These are phyloP conservation scores for Akebia trifoliata DNA, from an alignment of 164 flowering plant genomes.

Conservation along the genomic window DNA sequence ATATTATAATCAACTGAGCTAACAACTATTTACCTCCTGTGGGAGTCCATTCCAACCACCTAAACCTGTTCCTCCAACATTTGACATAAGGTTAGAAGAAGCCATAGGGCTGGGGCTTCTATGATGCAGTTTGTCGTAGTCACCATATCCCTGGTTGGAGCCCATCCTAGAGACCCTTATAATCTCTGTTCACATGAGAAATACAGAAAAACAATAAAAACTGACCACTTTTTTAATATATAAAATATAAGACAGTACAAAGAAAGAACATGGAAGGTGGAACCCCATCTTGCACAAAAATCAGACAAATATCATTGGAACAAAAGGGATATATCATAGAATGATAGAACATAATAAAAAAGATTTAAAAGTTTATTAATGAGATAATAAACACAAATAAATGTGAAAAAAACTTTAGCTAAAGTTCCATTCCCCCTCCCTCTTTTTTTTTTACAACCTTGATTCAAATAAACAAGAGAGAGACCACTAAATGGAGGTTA, in stretches of 20 bases:
- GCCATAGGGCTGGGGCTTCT: constrained; percentile 96
- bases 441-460: too few species aligned
- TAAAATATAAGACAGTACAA: not conserved
- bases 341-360: too few species aligned
- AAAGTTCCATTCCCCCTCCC: too few species aligned
- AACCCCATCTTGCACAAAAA: not conserved
- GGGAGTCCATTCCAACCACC: constrained; percentile 81
- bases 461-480: too few species aligned
- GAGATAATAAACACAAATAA: too few species aligned
- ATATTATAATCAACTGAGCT: not conserved
- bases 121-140: constrained; percentile 75
- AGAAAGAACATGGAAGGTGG: not conserved
- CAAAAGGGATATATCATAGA: too few species aligned
- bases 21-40: constrained; percentile 55
- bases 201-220: constrained; percentile 17
- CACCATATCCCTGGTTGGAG: constrained; percentile 76
- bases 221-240: not conserved
- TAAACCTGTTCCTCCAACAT: constrained; percentile 60
- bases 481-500: too few species aligned
- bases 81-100: constrained; percentile 67
- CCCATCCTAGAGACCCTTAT: constrained; percentile 72
- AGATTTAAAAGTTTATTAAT: too few species aligned
- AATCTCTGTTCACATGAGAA: constrained; percentile 53
- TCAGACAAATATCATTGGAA: too few species aligned
- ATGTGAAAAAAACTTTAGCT: too few species aligned